A percentile compares a stretch with the other conserved stretches of the same genome.
phyloP scores from a whole-genome alignment of 495 filamentous ascomycete genomes.

The Cladorrhinum samala region DNA sequence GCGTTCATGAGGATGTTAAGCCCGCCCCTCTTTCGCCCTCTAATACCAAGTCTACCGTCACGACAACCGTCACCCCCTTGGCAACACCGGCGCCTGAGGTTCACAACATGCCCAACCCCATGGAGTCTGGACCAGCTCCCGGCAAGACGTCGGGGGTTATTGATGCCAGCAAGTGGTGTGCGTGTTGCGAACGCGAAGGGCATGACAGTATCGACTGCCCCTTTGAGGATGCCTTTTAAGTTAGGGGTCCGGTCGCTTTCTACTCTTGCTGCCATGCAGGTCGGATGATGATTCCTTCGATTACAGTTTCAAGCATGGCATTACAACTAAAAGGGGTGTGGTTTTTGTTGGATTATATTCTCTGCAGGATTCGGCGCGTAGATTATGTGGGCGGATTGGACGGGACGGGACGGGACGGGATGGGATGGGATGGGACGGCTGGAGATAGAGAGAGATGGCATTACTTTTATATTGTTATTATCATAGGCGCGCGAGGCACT shows the following conservation, averaged over 20 bases:
- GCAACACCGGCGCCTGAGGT: conserved; percentile 8
- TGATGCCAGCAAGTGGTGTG: conserved; percentile 90
- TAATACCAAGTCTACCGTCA: conserved; percentile 29
- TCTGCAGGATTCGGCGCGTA: no score
- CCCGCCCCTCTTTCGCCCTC: conserved; percentile 48
- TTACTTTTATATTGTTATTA: no score
- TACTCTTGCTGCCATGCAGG: neutral
- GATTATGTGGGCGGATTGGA: no score
- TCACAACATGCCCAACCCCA: conserved; percentile 51
- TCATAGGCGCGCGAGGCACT: no score
- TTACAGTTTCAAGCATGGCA: no score
- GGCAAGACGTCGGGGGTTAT: conserved; percentile 76
- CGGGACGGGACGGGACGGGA: no score
- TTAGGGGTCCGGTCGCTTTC: neutral
- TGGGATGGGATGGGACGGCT: no score
- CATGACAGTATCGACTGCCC: conserved; percentile 95
- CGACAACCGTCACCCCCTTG: conserved; percentile 1
- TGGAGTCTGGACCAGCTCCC: conserved; percentile 65
- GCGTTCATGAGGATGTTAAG: conserved; percentile 33
- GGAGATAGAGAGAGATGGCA: no score
- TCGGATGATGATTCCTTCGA: no score
- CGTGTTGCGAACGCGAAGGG: conserved; percentile 90
- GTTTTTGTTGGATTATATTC: no score
- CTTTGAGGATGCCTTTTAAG: conserved; percentile 71
- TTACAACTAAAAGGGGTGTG: no score